phyloP scores from a whole-genome alignment of 2,329 filamentous ascomycete genomes.

The Penicillium expansum region DNA sequence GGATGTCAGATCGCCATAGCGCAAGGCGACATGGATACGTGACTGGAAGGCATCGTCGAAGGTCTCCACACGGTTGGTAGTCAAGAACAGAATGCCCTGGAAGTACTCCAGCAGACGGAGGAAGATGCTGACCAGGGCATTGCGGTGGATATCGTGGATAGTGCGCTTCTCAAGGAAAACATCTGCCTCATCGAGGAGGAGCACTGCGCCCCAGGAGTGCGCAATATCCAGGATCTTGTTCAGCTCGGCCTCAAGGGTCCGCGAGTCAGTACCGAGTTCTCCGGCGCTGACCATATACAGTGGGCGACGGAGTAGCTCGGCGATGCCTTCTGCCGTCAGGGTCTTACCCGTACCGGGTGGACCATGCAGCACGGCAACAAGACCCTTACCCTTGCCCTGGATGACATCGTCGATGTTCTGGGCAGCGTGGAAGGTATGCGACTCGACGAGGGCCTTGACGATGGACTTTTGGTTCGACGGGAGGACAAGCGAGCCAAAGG shows the following conservation, averaged over 20 bases:
- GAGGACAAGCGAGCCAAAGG: conserved; percentile 78
- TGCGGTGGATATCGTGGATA: conserved; percentile 79
- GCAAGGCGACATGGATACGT: conserved; percentile 78
- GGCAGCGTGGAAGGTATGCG: conserved; percentile 76
- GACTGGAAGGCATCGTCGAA: conserved; percentile 91
- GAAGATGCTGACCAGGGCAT: conserved; percentile 84
- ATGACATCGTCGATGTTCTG: conserved; percentile 81
- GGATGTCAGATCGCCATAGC: conserved; percentile 70
- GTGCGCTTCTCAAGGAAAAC: conserved; percentile 81
- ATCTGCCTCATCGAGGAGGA: conserved; percentile 82
- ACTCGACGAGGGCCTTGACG: conserved; percentile 77
- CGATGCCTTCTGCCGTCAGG: conserved; percentile 81
- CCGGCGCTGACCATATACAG: conserved; percentile 81
- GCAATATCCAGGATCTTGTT: conserved; percentile 84
- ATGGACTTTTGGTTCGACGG: conserved; percentile 61
- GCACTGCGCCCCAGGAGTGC: conserved; percentile 79
- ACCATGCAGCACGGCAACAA: conserved; percentile 78
- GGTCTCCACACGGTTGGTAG: conserved; percentile 80
- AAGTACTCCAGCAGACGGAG: conserved; percentile 85
- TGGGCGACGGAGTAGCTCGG: conserved; percentile 75
- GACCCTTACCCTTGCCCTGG: conserved; percentile 79
- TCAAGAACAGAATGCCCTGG: conserved; percentile 85
- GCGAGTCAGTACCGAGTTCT: conserved; percentile 75
- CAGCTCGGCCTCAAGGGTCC: conserved; percentile 70
- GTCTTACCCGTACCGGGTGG: conserved; percentile 88